Percentiles rank a stretch among this genome's conserved stretches.
Conservation (phyloP, 164 flowering plant species). For the Vitis cinerea region DNA sequence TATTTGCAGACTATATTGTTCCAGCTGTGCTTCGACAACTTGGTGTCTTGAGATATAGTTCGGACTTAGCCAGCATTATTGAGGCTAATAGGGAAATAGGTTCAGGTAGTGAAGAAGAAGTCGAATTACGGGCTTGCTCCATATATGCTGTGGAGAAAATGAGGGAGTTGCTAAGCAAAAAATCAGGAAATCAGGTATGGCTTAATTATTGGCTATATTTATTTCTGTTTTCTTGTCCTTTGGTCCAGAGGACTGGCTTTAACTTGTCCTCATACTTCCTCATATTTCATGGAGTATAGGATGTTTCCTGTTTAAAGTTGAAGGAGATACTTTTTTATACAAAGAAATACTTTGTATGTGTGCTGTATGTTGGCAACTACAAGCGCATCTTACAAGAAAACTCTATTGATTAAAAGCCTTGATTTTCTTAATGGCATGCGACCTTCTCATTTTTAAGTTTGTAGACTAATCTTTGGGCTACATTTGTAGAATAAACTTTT, state of each 20-base stretch:
- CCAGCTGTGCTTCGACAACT: constrained; percentile 87
- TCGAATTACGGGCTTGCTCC: constrained; percentile 90
- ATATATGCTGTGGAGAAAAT: constrained; percentile 89
- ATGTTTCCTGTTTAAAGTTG: too few species aligned
- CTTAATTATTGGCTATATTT: background rate
- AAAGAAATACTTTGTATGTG: too few species aligned
- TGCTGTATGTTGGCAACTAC: too few species aligned
- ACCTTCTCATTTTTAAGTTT: too few species aligned
- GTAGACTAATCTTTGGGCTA: too few species aligned
- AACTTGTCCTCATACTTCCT: too few species aligned
- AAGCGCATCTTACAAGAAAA: too few species aligned
- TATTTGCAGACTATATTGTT: constrained; percentile 93
- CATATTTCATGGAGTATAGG: too few species aligned
- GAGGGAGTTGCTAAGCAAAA: constrained; percentile 56
- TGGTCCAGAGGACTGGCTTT: background rate
- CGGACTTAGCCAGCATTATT: constrained; percentile 51
- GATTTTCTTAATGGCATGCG: too few species aligned
- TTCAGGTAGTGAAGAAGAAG: constrained; percentile 90
- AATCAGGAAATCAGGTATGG: constrained; percentile 72
- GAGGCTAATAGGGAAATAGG: constrained; percentile 55
- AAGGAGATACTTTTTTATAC: too few species aligned
- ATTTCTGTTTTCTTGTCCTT: background rate
- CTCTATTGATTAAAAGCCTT: too few species aligned
- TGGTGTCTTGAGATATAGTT: constrained; percentile 80
- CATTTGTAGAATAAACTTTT: too few species aligned